Base-by-base conservation (phyloP, 2,329 filamentous ascomycete genomes). In the Colletotrichum higginsianum region DNA sequence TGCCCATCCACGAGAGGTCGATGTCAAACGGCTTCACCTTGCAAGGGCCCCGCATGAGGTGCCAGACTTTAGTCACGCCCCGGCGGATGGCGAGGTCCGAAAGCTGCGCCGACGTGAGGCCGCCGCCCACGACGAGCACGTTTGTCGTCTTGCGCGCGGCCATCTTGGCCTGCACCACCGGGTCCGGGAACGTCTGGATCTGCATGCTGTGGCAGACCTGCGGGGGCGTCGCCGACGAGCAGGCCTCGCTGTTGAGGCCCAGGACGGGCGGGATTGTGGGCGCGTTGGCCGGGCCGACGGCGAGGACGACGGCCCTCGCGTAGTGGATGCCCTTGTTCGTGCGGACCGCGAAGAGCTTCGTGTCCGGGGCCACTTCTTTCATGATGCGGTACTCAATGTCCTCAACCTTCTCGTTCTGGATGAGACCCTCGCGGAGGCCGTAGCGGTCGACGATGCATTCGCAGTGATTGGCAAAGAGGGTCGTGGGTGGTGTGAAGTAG, bases 1-100 rank as follows among this genome's bases (percentile, higher is more conserved):
- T 96, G 12, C 92, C 92, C 80, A 96, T 92, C 94, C 94, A 96
- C 58, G 89, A 87, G 2, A 96, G 85, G 67, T 91, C 89, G 30
- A 96, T 87, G 75, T 96, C 94, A 74, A 96, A 96, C 71, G 92
- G 91, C 80, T 96, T 96, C 61, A 94, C 86, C 75, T 84, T 83
- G 15, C 87, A 76, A 0, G 84, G 81, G 0, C 87, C 85, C 0
- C 94, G 87, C 87, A 95, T 91, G 35, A 96, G 77, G 62, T 93
- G 88, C 84, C 88, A 93, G 0, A 95, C 90, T 73, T 90, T 92
- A 0, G 84, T 86, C 0, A 94, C 90, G 0, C 92, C 92, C 30
- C 86, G 85, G 11, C 88, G 86, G 68, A 95, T 82, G 1, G 89
- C 89, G 57, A 92, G 84, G 76, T 94, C 92, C 0, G 90, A 86